Base-by-base conservation (phyloP, 2,329 filamentous ascomycete genomes). In the Fusarium sacchari region DNA sequence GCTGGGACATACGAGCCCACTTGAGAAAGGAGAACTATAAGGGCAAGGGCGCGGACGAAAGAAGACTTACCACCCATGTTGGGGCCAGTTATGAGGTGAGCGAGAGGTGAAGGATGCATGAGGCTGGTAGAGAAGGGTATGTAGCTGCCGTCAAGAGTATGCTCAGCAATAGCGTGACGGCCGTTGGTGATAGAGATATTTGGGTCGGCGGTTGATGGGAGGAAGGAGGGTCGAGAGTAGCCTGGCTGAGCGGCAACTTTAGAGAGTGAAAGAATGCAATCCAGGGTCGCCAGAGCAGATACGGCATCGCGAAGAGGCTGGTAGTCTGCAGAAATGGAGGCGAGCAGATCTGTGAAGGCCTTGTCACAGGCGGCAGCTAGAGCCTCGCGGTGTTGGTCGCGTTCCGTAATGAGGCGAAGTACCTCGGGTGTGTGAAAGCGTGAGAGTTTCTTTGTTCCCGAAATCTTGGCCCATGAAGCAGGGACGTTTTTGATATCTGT, bases 51-150 rank as follows among this genome's bases (percentile, higher is more conserved):
- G 60, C 96, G 94, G 28, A 99, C 96, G 81, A 97, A 99, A 65
- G 93, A 96, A n/a, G 94, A 97, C 81, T 99, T 99, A 64, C 96
- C 96, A 78, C 96, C 96, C 96, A 99, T 99, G 84, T 99, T 99
- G 36, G 96, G 96, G 0, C 96, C 96, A 0, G 96, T 99, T 77
- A 99, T 92, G 63, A 98, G 91, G 75, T 98, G 89, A 6, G 94
- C 94, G 11, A 93, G 88, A 0, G 90, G 89, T 2, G 86, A 80
- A 3, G 90, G 88, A 7, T 90, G 88, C n/a, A 90, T 88, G 52
- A 98, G 89, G 5, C 89, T 84, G 17, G 94, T 93, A 77, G 93
- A 90, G 82, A 99, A 99, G 52, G 96, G 96, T 65, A 99, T 97
- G 82, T 98, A 99, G 58, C 90, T 88, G 75, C 93, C 90, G 8